Evolutionary conservation across 352 stramenopile genomes (phyloP).

Genomic region (Phytophthora cactorum): DNA sequence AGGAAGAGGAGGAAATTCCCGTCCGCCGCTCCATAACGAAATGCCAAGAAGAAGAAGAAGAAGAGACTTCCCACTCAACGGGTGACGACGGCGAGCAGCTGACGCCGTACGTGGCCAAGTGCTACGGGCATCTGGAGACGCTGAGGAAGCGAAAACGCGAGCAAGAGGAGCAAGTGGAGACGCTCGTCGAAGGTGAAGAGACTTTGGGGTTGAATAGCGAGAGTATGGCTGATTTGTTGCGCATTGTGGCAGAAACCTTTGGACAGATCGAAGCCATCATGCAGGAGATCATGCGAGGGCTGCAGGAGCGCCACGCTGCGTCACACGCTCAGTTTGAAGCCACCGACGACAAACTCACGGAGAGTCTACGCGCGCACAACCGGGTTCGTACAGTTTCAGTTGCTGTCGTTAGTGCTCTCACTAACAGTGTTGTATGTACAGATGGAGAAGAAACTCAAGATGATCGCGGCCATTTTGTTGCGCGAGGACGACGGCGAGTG

Average conservation of each 20-base stretch:
- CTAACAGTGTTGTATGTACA: constrained; percentile 18
- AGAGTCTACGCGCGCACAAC: constrained; percentile 43
- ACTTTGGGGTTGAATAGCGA: not conserved
- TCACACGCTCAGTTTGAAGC: constrained; percentile 46
- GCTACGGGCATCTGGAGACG: constrained; percentile 40
- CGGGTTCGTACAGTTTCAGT: constrained; percentile 25
- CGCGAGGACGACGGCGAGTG: constrained; percentile 36
- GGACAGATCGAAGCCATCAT: constrained; percentile 51
- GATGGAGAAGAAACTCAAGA: constrained; percentile 65
- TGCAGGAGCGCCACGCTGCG: constrained; percentile 44
- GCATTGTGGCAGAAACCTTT: constrained; percentile 38
- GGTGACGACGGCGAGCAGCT: constrained; percentile 35
- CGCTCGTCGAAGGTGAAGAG: constrained; percentile 52
- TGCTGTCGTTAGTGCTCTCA: not conserved
- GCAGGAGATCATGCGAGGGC: constrained; percentile 44
- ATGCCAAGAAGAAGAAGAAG: constrained; percentile 5
- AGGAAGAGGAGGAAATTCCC: constrained; percentile 29
- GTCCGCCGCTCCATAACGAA: constrained; percentile 10
- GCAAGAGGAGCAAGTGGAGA: constrained; percentile 60
- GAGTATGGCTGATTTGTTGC: constrained; percentile 3
- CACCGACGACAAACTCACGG: constrained; percentile 32
- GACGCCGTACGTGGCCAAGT: constrained; percentile 55
- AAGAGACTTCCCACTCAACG: not conserved
- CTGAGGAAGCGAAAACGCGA: constrained; percentile 61
- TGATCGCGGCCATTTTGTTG: constrained; percentile 54